Base-by-base conservation (phyloP, 176 grass and related monocot species). In the Phyllostachys edulis region DNA sequence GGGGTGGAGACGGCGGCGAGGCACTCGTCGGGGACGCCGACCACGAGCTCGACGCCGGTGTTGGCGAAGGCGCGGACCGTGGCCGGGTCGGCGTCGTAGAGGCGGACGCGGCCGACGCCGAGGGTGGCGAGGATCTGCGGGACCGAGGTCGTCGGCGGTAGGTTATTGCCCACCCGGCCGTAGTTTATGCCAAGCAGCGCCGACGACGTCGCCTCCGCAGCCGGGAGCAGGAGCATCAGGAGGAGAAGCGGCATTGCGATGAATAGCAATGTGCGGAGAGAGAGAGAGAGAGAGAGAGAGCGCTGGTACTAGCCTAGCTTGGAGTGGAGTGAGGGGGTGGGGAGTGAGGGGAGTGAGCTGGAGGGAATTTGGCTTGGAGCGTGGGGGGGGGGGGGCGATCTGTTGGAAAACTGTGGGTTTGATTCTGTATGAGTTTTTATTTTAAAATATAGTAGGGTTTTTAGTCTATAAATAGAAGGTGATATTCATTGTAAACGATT, bases 131-230 rank as follows among this genome's bases (percentile, higher is more conserved):
- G 66, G 8, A 93, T 65, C 38, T 49, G 63, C 16, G 83, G 80
- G 4, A 91, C 84, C 0, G 90, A 69, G 16, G 73, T 3, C 1
- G 89, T 71, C 7, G 89, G 60, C 14, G 86, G 91, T 4, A 96
- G 89, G 86, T 96, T 93, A 81, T 89, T 87, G 37, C 72, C 94
- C 1, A 96, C 81, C 17, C 91, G 88, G 20, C 91, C 94, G 81
- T 96, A 96, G 91, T 85, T 93, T 66, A 96, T 91, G 15, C 94
- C 94, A 6, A 96, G 73, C 17, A 95, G 79, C 49, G 89, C 77
- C 4, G 81, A 72, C n/a, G 91, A 81, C 18, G 88, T 96, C 23
- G 88, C 90, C 26, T 46, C 77, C 6, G 34, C 62, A 18, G 67
- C 20, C 9, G 82, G 45, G 5, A 90, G 68, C 4, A 85, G 74